These are phyloP conservation scores for Boeremia exigua DNA, from an alignment of 2,329 filamentous ascomycete species.

Conservation along the genomic window DNA sequence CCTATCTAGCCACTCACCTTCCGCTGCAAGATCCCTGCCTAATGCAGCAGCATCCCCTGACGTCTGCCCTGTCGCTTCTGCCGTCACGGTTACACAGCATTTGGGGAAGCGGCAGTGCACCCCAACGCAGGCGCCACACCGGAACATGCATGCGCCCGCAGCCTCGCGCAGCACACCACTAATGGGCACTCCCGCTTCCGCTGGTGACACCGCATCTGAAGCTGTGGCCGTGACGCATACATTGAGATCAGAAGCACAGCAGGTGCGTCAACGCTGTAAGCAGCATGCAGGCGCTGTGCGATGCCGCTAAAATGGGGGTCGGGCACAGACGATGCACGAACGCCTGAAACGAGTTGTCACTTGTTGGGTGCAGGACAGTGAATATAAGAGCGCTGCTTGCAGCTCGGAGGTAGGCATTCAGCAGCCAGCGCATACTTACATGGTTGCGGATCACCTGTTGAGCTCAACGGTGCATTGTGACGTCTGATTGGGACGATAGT, in stretches of 20 bases:
- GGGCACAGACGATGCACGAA: slow-evolving; percentile 4
- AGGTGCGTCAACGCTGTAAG: slow-evolving; percentile 10
- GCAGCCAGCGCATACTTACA: background rate
- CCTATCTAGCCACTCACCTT: slow-evolving; percentile 4
- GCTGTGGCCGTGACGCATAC: slow-evolving; percentile 5
- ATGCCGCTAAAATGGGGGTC: background rate
- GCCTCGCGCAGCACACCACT: slow-evolving; percentile 7
- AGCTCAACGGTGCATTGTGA: background rate
- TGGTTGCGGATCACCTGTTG: background rate
- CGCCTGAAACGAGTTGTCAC: slow-evolving; percentile 23
- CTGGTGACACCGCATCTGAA: slow-evolving; percentile 2
- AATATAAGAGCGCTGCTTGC: no score
- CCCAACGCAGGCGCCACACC: background rate
- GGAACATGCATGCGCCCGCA: slow-evolving; percentile 4
- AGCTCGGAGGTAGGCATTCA: background rate
- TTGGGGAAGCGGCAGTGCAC: slow-evolving; percentile 16
- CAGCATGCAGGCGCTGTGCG: slow-evolving; percentile 3
- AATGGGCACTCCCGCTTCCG: slow-evolving; percentile 13
- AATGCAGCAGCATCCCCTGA: background rate
- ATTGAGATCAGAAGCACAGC: slow-evolving; percentile 8
- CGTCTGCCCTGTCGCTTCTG: slow-evolving; percentile 3
- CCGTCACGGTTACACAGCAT: slow-evolving; percentile 19
- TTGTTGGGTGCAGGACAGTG: background rate
- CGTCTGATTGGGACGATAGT: background rate
- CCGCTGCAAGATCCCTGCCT: background rate